A percentile compares a stretch with the other conserved stretches of the same genome.
These are phyloP conservation scores for Botrytis galanthina DNA, from an alignment of 2,329 filamentous ascomycete species.

Conservation along the genomic window DNA sequence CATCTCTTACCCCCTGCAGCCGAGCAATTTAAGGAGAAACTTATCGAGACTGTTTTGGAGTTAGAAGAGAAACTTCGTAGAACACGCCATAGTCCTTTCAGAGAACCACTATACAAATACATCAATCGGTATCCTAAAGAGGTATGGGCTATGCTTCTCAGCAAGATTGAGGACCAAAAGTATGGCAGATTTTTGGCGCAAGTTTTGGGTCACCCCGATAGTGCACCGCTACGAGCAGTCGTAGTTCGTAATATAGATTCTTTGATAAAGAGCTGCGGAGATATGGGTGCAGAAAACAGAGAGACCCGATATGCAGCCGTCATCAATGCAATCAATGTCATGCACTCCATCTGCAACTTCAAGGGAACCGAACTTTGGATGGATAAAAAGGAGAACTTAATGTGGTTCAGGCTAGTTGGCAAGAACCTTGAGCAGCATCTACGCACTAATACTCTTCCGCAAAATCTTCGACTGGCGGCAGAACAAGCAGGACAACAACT, in stretches of 20 bases:
- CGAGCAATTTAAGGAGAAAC: conserved; percentile 82
- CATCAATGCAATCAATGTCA: conserved; percentile 84
- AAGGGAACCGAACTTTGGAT: conserved; percentile 66
- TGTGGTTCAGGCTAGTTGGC: conserved; percentile 63
- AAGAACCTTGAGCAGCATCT: conserved; percentile 77
- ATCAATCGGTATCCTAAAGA: conserved; percentile 91
- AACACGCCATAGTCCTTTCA: conserved; percentile 88
- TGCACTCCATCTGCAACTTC: conserved; percentile 73
- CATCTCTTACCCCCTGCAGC: conserved; percentile 90
- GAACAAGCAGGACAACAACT: conserved; percentile 88
- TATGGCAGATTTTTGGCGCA: conserved; percentile 92
- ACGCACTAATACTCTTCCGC: conserved; percentile 65
- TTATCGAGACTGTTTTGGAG: conserved; percentile 87
- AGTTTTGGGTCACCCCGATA: conserved; percentile 72
- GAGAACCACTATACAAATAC: conserved; percentile 85
- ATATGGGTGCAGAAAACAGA: conserved; percentile 61
- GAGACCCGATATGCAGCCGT: conserved; percentile 68
- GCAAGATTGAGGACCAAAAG: conserved; percentile 75
- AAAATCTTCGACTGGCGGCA: conserved; percentile 74
- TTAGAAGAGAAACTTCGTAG: conserved; percentile 81
- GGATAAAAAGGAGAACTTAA: conserved; percentile 59
- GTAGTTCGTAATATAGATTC: conserved; percentile 71
- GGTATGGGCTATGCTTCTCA: conserved; percentile 76
- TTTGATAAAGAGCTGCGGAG: conserved; percentile 66
- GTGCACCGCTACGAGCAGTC: conserved; percentile 69